A percentile compares a stretch with the other conserved stretches of the same genome.
phyloP scores from a whole-genome alignment of 352 stramenopile genomes.

The Stramenopiles sp. region DNA sequence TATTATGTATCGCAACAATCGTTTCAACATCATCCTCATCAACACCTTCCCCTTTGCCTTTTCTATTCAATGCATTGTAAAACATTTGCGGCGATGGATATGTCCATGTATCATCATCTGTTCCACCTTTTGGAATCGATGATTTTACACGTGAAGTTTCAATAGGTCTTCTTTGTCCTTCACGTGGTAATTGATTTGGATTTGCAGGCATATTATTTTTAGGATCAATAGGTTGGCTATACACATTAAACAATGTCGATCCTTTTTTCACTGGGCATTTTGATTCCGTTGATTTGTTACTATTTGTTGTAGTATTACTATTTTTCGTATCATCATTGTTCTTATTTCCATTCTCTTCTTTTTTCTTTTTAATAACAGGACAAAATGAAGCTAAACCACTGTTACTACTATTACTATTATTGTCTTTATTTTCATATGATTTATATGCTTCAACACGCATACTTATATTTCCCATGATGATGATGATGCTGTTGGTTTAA shows the following conservation, averaged over 20 bases:
- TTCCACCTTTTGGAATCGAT: constrained; percentile 84
- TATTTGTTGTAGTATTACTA: neutral
- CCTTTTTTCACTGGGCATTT: constrained; percentile 19
- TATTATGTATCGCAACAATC: constrained; percentile 98
- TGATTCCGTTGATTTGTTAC: neutral
- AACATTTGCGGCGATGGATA: constrained; percentile 98
- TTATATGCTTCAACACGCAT: too few relatives aligned
- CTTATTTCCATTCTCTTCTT: neutral
- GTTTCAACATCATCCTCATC: constrained; percentile 70
- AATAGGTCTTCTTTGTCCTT: constrained; percentile 62
- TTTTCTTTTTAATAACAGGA: constrained; percentile 2
- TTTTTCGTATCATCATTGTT: neutral
- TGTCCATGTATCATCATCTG: constrained; percentile 73
- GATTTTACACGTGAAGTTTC: constrained; percentile 72
- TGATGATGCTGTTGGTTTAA: too few relatives aligned
- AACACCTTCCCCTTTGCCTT: constrained; percentile 82
- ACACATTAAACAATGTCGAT: constrained; percentile 78
- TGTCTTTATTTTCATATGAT: neutral
- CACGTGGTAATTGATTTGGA: constrained; percentile 74
- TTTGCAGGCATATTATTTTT: constrained; percentile 95
- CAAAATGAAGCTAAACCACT: neutral
- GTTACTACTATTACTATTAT: neutral
- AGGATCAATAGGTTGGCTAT: constrained; percentile 82
- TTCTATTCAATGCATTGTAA: constrained; percentile 89
- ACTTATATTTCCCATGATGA: too few relatives aligned